phyloP scores from a whole-genome alignment of 1,139 yeast genomes.

The Magnusiomyces clavatus region DNA sequence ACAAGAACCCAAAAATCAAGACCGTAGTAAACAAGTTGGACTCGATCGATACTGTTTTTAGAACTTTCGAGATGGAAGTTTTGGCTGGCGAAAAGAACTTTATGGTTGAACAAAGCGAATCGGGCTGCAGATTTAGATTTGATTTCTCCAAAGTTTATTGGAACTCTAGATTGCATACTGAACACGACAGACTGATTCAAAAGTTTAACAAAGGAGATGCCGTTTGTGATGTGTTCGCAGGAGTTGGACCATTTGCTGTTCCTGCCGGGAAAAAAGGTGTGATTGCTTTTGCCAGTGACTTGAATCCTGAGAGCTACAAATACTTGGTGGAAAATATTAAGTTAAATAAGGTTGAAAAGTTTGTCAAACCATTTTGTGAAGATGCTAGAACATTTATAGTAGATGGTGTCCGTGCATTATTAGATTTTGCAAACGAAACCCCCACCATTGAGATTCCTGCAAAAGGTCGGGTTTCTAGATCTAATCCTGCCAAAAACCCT shows the following conservation, averaged over 20 bases:
- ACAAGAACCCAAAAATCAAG: constrained; percentile 69
- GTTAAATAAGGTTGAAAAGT: constrained; percentile 52
- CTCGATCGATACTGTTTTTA: constrained; percentile 74
- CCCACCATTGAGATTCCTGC: constrained; percentile 9
- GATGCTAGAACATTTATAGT: constrained; percentile 82
- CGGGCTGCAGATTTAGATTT: constrained; percentile 77
- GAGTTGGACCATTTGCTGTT: constrained; percentile 96
- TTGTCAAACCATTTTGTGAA: constrained; percentile 57
- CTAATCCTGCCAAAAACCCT: constrained; percentile 22
- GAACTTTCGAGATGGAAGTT: constrained; percentile 91
- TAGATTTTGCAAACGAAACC: constrained; percentile 25
- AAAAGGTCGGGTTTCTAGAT: constrained; percentile 19
- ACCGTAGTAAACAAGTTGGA: constrained; percentile 95
- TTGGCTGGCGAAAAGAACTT: constrained; percentile 71
- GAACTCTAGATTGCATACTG: constrained; percentile 93
- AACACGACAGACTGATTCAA: constrained; percentile 73
- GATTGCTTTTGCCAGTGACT: constrained; percentile 82
- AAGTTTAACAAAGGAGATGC: constrained; percentile 53
- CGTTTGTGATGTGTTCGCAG: constrained; percentile 95
- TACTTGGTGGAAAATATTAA: constrained; percentile 59
- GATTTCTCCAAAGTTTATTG: constrained; percentile 94
- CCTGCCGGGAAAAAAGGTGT: constrained; percentile 88
- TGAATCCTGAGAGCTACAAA: constrained; percentile 79
- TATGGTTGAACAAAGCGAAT: constrained; percentile 79
- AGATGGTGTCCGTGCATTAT: constrained; percentile 47